Conservation (phyloP, 495 filamentous ascomycete genomes). For the Aspergillus funiculosus region DNA sequence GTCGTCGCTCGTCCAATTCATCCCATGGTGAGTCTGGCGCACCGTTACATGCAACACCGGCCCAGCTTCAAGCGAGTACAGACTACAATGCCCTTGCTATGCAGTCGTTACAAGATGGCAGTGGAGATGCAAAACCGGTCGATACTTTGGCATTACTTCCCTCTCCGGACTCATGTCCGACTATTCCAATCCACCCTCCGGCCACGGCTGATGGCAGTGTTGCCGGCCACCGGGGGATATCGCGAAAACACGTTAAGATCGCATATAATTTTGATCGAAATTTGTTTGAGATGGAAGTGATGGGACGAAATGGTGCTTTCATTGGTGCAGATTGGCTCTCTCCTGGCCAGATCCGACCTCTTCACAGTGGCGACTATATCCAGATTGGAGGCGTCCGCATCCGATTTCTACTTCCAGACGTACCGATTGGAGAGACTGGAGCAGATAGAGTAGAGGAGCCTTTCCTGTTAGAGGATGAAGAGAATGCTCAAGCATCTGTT, state of each 20-base stretch:
- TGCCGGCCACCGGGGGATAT: conserved; percentile 62
- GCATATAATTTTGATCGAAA: conserved; percentile 68
- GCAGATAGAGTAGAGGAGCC: conserved; percentile 63
- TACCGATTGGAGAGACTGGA: conserved; percentile 61
- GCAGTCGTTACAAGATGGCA: conserved; percentile 39
- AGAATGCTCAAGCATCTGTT: conserved; percentile 29
- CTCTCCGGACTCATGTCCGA: conserved; percentile 57
- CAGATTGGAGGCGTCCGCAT: conserved; percentile 76
- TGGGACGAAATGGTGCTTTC: conserved; percentile 83
- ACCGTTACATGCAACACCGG: conserved; percentile 40
- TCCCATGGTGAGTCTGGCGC: conserved; percentile 35
- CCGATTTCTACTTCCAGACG: conserved; percentile 67
- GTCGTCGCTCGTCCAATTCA: conserved; percentile 47
- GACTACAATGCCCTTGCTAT: conserved; percentile 46
- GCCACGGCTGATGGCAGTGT: conserved; percentile 57
- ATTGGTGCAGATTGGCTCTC: conserved; percentile 66
- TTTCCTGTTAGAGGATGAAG: conserved; percentile 41
- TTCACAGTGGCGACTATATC: conserved; percentile 67
- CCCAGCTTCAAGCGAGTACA: conserved; percentile 38
- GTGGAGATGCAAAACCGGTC: conserved; percentile 35
- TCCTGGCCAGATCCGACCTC: conserved; percentile 53
- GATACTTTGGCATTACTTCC: conserved; percentile 40
- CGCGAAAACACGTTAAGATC: conserved; percentile 78
- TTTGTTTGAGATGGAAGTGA: conserved; percentile 70
- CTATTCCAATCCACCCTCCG: conserved; percentile 76